These are phyloP conservation scores for Epichloe uncinata DNA, from an alignment of 2,329 filamentous ascomycete species.

Conservation along the genomic window DNA sequence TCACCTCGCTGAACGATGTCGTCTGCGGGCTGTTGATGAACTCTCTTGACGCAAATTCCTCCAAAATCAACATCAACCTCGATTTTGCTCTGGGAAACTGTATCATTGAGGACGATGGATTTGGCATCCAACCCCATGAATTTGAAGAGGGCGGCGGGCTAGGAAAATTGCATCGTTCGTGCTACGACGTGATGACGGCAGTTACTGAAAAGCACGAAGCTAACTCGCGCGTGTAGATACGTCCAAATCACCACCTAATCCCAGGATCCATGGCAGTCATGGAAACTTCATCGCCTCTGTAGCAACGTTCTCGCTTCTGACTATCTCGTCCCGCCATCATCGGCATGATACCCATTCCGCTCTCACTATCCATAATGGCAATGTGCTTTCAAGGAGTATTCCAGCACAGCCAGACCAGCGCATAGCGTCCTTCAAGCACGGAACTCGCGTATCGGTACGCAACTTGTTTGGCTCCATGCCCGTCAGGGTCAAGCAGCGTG, in stretches of 20 bases:
- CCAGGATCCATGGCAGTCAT: conserved; percentile 46
- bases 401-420: conserved; percentile 47
- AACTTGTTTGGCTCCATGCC: conserved; percentile 86
- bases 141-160: conserved; percentile 60
- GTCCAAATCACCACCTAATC: conserved; percentile 48
- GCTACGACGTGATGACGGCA: neutral
- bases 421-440: conserved; percentile 44
- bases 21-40: conserved; percentile 67
- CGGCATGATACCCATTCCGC: conserved; percentile 48
- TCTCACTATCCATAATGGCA: conserved; percentile 57
- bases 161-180: conserved; percentile 59
- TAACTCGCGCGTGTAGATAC: conserved; percentile 44
- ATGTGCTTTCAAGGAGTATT: conserved; percentile 46
- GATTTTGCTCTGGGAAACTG: conserved; percentile 68
- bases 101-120: conserved; percentile 70
- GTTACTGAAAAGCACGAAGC: neutral
- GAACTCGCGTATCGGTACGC: conserved; percentile 62
- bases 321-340: conserved; percentile 58
- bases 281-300: conserved; percentile 71
- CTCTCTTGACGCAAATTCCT: conserved; percentile 66
- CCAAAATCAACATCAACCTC: conserved; percentile 53
- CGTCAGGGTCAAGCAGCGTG: conserved; percentile 73
- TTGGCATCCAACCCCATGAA: conserved; percentile 60
- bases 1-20: conserved; percentile 61
- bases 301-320: conserved; percentile 61